phyloP scores from a whole-genome alignment of 305 asterid species.

The Fraxinus velutina region DNA sequence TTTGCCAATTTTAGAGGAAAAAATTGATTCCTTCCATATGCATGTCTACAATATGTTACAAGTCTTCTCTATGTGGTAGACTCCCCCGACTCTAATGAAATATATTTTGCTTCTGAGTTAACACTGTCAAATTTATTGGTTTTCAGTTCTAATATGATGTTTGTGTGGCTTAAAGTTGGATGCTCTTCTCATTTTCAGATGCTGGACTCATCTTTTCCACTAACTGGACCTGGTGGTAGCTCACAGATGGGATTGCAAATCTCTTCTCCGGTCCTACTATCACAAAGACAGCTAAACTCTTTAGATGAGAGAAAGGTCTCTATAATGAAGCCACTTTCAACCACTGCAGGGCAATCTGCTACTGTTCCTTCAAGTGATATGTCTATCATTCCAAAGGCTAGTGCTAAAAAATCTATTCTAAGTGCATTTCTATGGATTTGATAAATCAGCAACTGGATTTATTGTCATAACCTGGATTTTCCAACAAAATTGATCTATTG shows the following conservation, averaged over 20 bases:
- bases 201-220: conserved; percentile 34
- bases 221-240: conserved; percentile 51
- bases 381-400: conserved; percentile 66
- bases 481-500: background rate
- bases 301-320: conserved; percentile 72
- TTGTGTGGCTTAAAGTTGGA: conserved; percentile 8
- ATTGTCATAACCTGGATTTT: background rate
- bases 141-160: background rate
- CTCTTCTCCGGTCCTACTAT: conserved; percentile 53
- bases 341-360: conserved; percentile 53
- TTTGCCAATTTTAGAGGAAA: background rate
- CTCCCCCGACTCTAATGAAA: background rate
- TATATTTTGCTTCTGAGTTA: background rate
- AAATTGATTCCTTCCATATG: background rate
- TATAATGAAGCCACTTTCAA: conserved; percentile 49
- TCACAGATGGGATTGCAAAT: conserved; percentile 50
- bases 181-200: conserved; percentile 35
- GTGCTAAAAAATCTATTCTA: conserved; percentile 22
- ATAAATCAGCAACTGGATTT: background rate
- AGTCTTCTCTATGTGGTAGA: background rate
- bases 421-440: background rate
- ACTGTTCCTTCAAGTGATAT: conserved; percentile 48
- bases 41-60: background rate
- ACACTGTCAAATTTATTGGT: background rate
- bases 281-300: conserved; percentile 54